Conservation (phyloP, 148 eudicot genomes). For the Cornus controversa region DNA sequence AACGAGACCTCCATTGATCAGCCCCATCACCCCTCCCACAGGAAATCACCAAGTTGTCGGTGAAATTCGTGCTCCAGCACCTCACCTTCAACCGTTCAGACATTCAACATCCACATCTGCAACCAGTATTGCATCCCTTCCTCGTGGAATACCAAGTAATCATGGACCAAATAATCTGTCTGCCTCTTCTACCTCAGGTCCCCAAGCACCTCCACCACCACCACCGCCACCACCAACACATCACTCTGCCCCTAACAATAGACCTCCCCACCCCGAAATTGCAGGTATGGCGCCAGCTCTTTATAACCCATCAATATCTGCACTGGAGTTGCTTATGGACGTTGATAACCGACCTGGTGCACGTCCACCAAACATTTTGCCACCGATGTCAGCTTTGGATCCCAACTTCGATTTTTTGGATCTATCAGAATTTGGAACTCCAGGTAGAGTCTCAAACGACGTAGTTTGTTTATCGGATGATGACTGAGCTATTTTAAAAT, state of each 20-base stretch:
- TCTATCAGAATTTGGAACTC: conserved; percentile 22
- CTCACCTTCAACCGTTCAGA: conserved; percentile 50
- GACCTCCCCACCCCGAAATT: conserved; percentile 17
- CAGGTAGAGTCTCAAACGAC: conserved; percentile 19
- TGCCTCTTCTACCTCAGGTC: conserved; percentile 10
- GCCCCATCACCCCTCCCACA: conserved; percentile 33
- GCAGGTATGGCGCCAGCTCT: conserved; percentile 9
- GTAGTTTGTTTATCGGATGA: conserved; percentile 71
- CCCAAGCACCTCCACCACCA: conserved; percentile 17
- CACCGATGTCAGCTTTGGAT: conserved; percentile 11
- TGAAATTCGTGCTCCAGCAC: conserved; percentile 48
- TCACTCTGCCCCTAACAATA: conserved; percentile 13
- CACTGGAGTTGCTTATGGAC: conserved; percentile 23
- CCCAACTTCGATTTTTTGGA: conserved; percentile 17
- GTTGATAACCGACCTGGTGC: conserved; percentile 18
- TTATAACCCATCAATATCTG: conserved; percentile 16
- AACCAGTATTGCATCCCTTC: conserved; percentile 10
- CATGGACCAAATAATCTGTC: conserved; percentile 18
- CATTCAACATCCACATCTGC: conserved; percentile 21
- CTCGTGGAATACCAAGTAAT: conserved; percentile 15
- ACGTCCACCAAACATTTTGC: conserved; percentile 3
- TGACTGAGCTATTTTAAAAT: conserved; percentile 27
- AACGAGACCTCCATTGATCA: conserved; percentile 28
- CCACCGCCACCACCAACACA: not conserved
- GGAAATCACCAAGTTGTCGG: conserved; percentile 24